Base-by-base conservation (phyloP, 768 basidiomycete genomes). In the Trametes punicea region DNA sequence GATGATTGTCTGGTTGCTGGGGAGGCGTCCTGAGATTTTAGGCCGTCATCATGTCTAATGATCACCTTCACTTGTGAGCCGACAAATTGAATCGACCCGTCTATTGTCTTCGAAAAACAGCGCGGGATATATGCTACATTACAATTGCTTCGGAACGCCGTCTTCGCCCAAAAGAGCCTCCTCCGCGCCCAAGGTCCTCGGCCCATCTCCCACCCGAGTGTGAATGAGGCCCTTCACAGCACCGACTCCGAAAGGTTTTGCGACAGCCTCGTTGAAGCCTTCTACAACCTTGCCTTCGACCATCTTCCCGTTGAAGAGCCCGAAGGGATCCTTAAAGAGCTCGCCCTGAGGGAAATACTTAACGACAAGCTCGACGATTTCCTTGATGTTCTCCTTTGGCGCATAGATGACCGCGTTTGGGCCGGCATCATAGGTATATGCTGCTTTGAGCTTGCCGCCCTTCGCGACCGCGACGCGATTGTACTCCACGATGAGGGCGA, bases 391-490 rank as follows among this genome's bases (percentile, higher is more conserved):
- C 65, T 84, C 79, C 62, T 86, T 77, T 4, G 82, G 80, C 0
- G 93, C 82, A 73, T 98, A 99, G 66, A 99, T 93, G 69, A 99
- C 97, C 2, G 95, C 95, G 73, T 99, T 99, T 13, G 97, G 97
- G 29, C 97, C 97, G 0, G 97, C 97, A 66, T 99, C 97, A 68
- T 89, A 98, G n/a, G 97, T 99, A 73, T 99, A 99, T 38, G 96
- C 97, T 0, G 94, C 97, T 66, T 90, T 85, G 70, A 83, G 75
- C 49, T 82, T 81, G 2, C 77, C 75, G 42, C 71, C 81, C 69
- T 57, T 73, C 55, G 75, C 84, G 31, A 87, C 72, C 1, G 83
- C 77, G 20, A 90, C 77, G 18, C 95, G 83, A 74, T 99, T 99
- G 76, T 93, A 85, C 74, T 98, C 97, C 38, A 89, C 87, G 62